These are phyloP conservation scores for Passalora sequoiae DNA, from an alignment of 2,329 filamentous ascomycete genomes.

Conservation along the genomic window DNA sequence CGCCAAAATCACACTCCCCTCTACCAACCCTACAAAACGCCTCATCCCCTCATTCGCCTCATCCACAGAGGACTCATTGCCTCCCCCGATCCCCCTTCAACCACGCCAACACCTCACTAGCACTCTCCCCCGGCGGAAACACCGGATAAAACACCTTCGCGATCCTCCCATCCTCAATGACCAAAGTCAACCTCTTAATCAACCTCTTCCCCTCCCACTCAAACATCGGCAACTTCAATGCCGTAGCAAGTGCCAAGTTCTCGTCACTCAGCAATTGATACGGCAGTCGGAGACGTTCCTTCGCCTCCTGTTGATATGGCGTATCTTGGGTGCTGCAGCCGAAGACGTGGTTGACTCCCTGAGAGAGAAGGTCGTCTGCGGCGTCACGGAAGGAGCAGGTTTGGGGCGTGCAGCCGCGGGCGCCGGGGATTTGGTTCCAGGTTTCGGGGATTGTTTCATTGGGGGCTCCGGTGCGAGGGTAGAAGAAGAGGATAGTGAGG, in stretches of 20 bases:
- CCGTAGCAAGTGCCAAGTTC: slow-evolving; percentile 33
- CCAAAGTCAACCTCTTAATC: slow-evolving; percentile 38
- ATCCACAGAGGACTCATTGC: neutral
- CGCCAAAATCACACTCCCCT: too few species aligned
- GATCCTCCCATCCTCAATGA: slow-evolving; percentile 38
- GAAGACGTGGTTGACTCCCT: slow-evolving; percentile 36
- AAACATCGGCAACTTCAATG: slow-evolving; percentile 37
- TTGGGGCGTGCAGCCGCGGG: slow-evolving; percentile 43
- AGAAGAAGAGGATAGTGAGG: slow-evolving; percentile 41
- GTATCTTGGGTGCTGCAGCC: slow-evolving; percentile 39
- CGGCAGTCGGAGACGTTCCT: slow-evolving; percentile 36
- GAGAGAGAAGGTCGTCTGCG: slow-evolving; percentile 25
- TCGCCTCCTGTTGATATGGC: slow-evolving; percentile 38
- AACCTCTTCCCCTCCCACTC: slow-evolving; percentile 37
- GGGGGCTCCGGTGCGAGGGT: slow-evolving; percentile 38
- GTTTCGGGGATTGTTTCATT: slow-evolving; percentile 38
- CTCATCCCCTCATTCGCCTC: neutral
- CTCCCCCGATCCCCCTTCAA: slow-evolving; percentile 9
- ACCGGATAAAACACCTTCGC: slow-evolving; percentile 43
- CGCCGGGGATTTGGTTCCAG: slow-evolving; percentile 43
- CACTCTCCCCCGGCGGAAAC: slow-evolving; percentile 40
- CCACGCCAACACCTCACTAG: slow-evolving; percentile 36
- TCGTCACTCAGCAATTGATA: slow-evolving; percentile 42
- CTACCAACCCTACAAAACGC: neutral
- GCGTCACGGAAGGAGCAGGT: slow-evolving; percentile 42